These are phyloP conservation scores for Lipomyces spencermartinsiae DNA, from an alignment of 805 yeast genomes.

Conservation along the genomic window DNA sequence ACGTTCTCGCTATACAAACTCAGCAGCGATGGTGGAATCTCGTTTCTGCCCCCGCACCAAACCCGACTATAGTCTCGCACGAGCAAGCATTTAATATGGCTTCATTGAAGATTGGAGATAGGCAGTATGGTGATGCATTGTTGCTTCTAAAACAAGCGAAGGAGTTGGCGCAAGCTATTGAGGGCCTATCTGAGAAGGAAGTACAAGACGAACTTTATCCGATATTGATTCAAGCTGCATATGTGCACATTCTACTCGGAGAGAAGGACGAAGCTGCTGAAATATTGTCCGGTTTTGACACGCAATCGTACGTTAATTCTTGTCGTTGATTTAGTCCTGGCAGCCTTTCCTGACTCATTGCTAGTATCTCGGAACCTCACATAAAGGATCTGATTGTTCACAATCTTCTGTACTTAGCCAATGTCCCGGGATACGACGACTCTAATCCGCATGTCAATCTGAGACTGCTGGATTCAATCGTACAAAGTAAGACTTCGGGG, in stretches of 20 bases:
- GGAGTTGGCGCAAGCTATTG: constrained; percentile 39
- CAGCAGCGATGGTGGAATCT: constrained; percentile 46
- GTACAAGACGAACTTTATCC: constrained; percentile 60
- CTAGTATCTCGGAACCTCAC: constrained; percentile 18
- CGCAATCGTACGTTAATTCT: constrained; percentile 4
- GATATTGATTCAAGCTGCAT: constrained; percentile 65
- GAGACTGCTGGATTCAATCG: constrained; percentile 29
- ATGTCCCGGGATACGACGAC: constrained; percentile 10
- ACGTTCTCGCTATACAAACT: constrained; percentile 67
- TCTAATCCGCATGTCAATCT: constrained; percentile 30
- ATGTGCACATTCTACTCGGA: constrained; percentile 53
- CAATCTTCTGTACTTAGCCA: constrained; percentile 22
- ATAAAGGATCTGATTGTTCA: constrained; percentile 48
- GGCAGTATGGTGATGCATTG: constrained; percentile 52
- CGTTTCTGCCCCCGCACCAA: constrained; percentile 6
- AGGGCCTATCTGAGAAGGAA: constrained; percentile 53
- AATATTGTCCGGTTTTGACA: constrained; percentile 49
- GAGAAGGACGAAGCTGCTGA: constrained; percentile 48
- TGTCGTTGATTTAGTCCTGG: background rate
- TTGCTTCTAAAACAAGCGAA: constrained; percentile 55
- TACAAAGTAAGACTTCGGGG: constrained; percentile 9
- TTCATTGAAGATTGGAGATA: constrained; percentile 54
- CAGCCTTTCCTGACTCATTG: background rate
- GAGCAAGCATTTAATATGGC: constrained; percentile 69
- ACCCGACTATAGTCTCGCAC: constrained; percentile 48